Base-by-base conservation (phyloP, 2,329 filamentous ascomycete species). In the Xylariomycetidae sp. region DNA sequence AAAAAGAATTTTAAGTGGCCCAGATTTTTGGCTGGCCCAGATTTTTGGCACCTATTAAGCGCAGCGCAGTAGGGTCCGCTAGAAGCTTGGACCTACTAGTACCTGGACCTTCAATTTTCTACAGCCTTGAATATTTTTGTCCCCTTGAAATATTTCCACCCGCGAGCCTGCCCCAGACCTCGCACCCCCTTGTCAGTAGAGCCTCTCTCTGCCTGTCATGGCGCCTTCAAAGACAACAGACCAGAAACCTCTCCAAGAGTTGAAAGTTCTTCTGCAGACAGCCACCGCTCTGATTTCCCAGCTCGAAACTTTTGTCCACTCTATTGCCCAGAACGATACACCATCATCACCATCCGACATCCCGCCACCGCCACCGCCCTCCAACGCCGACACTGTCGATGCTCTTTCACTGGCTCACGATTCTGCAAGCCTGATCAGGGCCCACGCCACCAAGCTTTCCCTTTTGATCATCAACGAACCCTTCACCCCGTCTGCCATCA, bases 381-480 rank as follows among this genome's bases (percentile, higher is more conserved):
- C 40, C 45, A 25, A 29, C 18, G 14, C 40, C n/a, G 28, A 52
- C 11, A 39, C 56, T n/a, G 44, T 77, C 53, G 61, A 83, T 43
- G 69, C 79, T 8, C 72, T 95, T 16, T 64, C 77, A 11, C 71
- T 90, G 37, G 77, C 89, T 20, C 74, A 76, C 48, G 82, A 89
- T 49, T 74, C 85, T 0, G 76, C 86, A 1, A 75, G 72, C 16
- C 70, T 94, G 5, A 77, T 95, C 38, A 81, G 78, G 55, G 86
- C 88, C 0, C 88, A 96, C 54, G 77, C 82, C 2, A 95, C 88
- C 5, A 95, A 94, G 43, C 71, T 96, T 16, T 90, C 86, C 0
- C 80, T 96, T 1, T 74, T 97, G 10, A 76, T 92, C 2, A 84
- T 94, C 51, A 95, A 86, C 51, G 75, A 86, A 13, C 89, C 90